Evolutionary conservation across 805 yeast species (phyloP), one percentile per base, ranked within the genome.

Genomic region (Alloascoidea hylecoeti): DNA sequence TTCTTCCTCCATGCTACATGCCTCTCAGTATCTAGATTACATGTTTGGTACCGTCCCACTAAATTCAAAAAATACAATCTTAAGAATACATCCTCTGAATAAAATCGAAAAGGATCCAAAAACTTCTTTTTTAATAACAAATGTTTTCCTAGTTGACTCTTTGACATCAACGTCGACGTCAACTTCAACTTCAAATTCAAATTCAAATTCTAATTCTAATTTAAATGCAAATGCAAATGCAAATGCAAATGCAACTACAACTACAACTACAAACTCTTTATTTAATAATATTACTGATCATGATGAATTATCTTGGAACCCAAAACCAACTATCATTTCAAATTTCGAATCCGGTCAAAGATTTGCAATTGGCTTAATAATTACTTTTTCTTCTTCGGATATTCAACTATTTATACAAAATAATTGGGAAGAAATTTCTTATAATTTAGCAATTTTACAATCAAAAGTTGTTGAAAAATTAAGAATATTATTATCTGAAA

Each of bases 351-450:
- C 30, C 9, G 30, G 30, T 9, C 30, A 9, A 9, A 23, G 30
- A 23, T 23, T 23, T n/a, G 30, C 30, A 23, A 23, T 23, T 9
- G 30, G 30, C n/a, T n/a, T 23, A 9, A 23, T 23, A 23, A 23
- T 23, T 9, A 23, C 30, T n/a, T 23, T 23, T 9, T n/a, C 30
- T n/a, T 23, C 30, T 9, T n/a, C 30, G n/a, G 30, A 23, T n/a
- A 23, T 23, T 23, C 30, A 23, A n/a, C 30, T 23, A n/a, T 23
- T 41, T 1, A 33, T 47, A 15, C 36, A 42, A 3, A 41, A 36
- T 34, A 48, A 35, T 46, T 60, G 37, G 49, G 45, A 16, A 47
- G 66, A 37, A 45, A 51, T 15, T 9, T 36, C 43, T 12, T 34
- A 19, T 14, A 48, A 47, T 2, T 32, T 47, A 16, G 34, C 46